These are phyloP conservation scores for Daldinia loculata DNA, from an alignment of 495 filamentous ascomycete species.

Conservation along the genomic window DNA sequence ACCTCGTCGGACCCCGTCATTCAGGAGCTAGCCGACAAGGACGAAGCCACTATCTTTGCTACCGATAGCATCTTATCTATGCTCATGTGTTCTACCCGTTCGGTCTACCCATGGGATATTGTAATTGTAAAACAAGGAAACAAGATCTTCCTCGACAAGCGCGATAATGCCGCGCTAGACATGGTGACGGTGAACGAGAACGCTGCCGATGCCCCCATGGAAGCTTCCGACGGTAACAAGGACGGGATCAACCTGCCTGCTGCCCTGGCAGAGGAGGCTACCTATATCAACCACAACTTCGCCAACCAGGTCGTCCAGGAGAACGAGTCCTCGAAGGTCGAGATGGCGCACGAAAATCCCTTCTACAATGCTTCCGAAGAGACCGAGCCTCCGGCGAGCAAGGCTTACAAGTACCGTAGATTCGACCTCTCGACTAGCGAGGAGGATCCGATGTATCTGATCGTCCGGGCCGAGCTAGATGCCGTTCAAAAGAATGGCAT, in stretches of 20 bases:
- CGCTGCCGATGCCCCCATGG: conserved; percentile 92
- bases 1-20: conserved; percentile 95
- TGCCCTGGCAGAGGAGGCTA: conserved; percentile 93
- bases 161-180: conserved; percentile 90
- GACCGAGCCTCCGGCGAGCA: conserved; percentile 89
- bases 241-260: conserved; percentile 91
- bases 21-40: conserved; percentile 94
- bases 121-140: conserved; percentile 88
- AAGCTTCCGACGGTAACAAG: conserved; percentile 90
- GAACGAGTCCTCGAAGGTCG: conserved; percentile 75
- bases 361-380: conserved; percentile 97
- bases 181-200: conserved; percentile 99
- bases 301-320: conserved; percentile 91
- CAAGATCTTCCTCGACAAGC: conserved; percentile 99
- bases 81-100: conserved; percentile 97
- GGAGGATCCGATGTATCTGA: conserved; percentile 88
- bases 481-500: conserved; percentile 93
- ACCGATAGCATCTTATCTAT: conserved; percentile 97
- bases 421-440: conserved; percentile 95
- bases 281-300: conserved; percentile 99
- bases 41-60: conserved; percentile 96
- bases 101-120: conserved; percentile 97
- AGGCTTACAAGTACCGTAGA: conserved; percentile 96
- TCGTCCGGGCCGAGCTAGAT: conserved; percentile 96
- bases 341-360: conserved; percentile 88